These are phyloP conservation scores for Dendrocalamus latiflorus DNA, from an alignment of 202 grass and related monocot species.

Conservation along the genomic window DNA sequence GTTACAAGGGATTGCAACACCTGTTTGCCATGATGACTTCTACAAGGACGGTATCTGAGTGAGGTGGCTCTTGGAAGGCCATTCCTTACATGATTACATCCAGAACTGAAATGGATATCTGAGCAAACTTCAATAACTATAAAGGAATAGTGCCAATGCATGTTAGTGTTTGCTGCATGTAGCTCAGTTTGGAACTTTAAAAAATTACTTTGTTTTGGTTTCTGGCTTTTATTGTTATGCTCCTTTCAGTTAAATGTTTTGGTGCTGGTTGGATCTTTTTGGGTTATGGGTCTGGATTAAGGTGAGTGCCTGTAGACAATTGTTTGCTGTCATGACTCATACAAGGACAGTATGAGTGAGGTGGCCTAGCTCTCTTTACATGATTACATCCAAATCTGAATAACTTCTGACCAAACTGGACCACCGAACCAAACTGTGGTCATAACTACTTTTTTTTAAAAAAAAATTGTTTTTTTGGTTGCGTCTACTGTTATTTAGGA, in stretches of 20 bases:
- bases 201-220: background rate
- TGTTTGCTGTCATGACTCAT: background rate
- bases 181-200: background rate
- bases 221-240: background rate
- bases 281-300: background rate
- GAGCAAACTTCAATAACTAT: background rate
- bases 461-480: background rate
- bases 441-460: background rate
- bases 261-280: background rate
- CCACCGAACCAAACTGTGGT: background rate
- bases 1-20: background rate
- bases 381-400: background rate
- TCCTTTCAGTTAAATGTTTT: background rate
- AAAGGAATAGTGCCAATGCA: background rate
- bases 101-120: background rate
- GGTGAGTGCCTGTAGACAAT: background rate
- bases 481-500: background rate
- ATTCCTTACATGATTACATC: constrained; percentile 21
- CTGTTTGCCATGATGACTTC: background rate
- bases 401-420: background rate
- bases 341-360: background rate
- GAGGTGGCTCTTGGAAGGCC: background rate
- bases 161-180: background rate
- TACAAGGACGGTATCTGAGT: constrained; percentile 21
- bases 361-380: background rate